These are phyloP conservation scores for Cercospora zeina DNA, from an alignment of 2,329 filamentous ascomycete genomes.

Conservation along the genomic window DNA sequence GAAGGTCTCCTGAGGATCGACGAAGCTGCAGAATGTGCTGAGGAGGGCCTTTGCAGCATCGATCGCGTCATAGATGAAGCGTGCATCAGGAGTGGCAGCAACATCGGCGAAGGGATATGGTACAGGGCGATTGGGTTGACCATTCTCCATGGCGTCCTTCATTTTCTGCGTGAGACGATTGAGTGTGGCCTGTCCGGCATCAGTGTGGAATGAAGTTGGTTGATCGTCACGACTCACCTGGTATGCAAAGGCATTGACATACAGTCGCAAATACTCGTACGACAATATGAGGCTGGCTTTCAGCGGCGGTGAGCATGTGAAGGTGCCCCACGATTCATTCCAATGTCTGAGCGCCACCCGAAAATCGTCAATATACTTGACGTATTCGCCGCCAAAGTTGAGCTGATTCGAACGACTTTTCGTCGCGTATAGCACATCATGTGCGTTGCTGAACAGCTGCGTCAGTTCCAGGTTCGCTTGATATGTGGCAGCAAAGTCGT, in stretches of 20 bases:
- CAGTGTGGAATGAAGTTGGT: background rate
- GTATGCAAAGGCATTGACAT: constrained; percentile 68
- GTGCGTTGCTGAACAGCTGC: constrained; percentile 41
- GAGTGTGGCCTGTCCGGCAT: constrained; percentile 31
- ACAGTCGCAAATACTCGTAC: constrained; percentile 65
- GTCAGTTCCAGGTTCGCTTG: constrained; percentile 41
- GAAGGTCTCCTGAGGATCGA: constrained; percentile 60
- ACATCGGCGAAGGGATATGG: constrained; percentile 43
- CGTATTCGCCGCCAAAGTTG: constrained; percentile 40
- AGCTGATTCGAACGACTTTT: constrained; percentile 39
- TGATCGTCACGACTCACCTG: constrained; percentile 42
- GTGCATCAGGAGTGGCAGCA: constrained; percentile 61
- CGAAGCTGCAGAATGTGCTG: constrained; percentile 59
- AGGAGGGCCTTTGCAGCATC: constrained; percentile 64
- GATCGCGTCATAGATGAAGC: constrained; percentile 67
- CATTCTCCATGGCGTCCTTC: constrained; percentile 34
- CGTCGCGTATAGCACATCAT: constrained; percentile 40
- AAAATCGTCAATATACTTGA: constrained; percentile 42
- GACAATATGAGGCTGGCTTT: constrained; percentile 62
- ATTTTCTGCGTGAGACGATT: constrained; percentile 35
- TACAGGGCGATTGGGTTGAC: constrained; percentile 27
- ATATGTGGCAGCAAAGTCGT: constrained; percentile 40
- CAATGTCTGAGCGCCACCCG: constrained; percentile 38
- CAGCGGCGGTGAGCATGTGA: constrained; percentile 53
- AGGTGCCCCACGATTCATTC: constrained; percentile 38